Percentiles rank a stretch among this genome's conserved stretches.
These are phyloP conservation scores for Corymbia maculata DNA, from an alignment of 345 rosid species.

Conservation along the genomic window DNA sequence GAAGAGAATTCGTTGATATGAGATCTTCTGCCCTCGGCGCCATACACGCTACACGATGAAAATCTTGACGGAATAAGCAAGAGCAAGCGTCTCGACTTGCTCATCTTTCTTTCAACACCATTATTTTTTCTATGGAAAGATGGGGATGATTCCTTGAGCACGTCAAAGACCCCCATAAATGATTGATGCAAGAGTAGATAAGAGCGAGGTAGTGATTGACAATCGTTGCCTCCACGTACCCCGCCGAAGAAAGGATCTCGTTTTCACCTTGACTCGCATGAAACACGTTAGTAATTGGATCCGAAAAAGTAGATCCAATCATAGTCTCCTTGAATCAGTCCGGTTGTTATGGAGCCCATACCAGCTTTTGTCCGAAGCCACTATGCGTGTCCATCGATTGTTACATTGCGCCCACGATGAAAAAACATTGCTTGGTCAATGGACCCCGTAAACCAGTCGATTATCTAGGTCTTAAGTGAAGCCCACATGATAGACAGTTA, in stretches of 20 bases:
- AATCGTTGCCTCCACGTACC: not conserved
- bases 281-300: not conserved
- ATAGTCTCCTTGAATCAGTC: not conserved
- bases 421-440: not conserved
- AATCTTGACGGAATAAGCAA: not conserved
- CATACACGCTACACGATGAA: not conserved
- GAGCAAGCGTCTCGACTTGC: not conserved
- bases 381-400: not conserved
- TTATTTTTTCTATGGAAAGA: not conserved
- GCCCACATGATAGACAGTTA: not conserved
- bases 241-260: not conserved
- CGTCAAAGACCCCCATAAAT: not conserved
- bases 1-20: not conserved
- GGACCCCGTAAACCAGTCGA: not conserved
- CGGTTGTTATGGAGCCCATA: not conserved
- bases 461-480: not conserved
- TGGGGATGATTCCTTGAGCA: not conserved
- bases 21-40: not conserved
- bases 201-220: not conserved
- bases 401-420: not conserved
- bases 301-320: not conserved
- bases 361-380: not conserved
- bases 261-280: not conserved
- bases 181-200: not conserved
- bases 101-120: not conserved